Evolutionary conservation across 441 rosid species (phyloP).

Genomic region (Croton setiger): DNA sequence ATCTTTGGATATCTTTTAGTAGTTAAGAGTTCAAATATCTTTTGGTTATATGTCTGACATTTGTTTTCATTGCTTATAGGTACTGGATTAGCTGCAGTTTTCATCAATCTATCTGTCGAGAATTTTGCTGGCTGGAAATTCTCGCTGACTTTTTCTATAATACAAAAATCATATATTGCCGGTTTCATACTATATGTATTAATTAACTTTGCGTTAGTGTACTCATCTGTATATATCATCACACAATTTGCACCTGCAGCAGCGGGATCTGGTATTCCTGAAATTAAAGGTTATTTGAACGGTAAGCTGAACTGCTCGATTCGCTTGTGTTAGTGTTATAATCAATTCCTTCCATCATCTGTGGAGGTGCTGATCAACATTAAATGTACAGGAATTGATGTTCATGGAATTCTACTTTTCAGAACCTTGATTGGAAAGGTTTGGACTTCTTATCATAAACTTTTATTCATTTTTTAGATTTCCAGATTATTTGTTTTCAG

Average conservation of each 20-base stretch:
- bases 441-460: conserved; percentile 16
- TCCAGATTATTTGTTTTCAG: conserved; percentile 3
- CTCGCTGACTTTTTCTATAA: conserved; percentile 64
- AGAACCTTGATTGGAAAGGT: conserved; percentile 99
- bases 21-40: background rate
- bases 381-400: conserved; percentile 67
- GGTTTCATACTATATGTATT: conserved; percentile 74
- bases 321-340: conserved; percentile 3
- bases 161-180: conserved; percentile 85
- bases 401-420: conserved; percentile 85
- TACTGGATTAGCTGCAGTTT: conserved; percentile 93
- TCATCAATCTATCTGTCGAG: conserved; percentile 93
- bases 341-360: conserved; percentile 12
- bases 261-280: conserved; percentile 99
- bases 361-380: conserved; percentile 9
- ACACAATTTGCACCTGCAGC: conserved; percentile 95
- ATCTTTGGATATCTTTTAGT: background rate
- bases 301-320: conserved; percentile 39
- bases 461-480: conserved; percentile 1
- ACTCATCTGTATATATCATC: conserved; percentile 84
- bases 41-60: background rate
- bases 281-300: conserved; percentile 94
- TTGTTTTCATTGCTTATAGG: conserved; percentile 40
- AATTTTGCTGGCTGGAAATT: conserved; percentile 99
- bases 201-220: conserved; percentile 76